phyloP scores from a whole-genome alignment of 1,284 basidiomycete species.

The Wallemia mellicola region DNA sequence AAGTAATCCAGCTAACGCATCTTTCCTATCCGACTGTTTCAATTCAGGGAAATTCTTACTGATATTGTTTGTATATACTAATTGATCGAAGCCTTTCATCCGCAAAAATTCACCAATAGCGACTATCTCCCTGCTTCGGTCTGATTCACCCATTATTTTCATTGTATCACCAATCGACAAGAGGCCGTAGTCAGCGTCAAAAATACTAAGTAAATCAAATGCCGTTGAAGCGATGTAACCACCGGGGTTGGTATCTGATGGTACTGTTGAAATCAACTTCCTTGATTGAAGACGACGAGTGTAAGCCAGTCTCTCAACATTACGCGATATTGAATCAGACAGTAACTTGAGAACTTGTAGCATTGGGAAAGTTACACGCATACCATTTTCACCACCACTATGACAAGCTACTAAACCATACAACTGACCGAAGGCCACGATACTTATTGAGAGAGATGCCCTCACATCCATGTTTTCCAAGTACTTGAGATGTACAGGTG shows the following conservation, averaged over 20 bases:
- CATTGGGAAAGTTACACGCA: constrained; percentile 57
- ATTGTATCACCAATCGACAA: constrained; percentile 60
- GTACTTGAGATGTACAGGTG: constrained; percentile 62
- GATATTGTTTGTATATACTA: constrained; percentile 5
- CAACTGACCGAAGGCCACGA: constrained; percentile 48
- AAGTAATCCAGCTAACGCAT: background rate
- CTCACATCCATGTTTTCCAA: constrained; percentile 50
- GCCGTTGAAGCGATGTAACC: constrained; percentile 68
- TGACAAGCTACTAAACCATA: constrained; percentile 69
- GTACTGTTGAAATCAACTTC: constrained; percentile 51
- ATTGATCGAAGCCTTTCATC: constrained; percentile 37
- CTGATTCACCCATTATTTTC: constrained; percentile 49
- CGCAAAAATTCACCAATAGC: constrained; percentile 61
- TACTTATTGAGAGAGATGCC: constrained; percentile 61
- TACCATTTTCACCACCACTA: constrained; percentile 43
- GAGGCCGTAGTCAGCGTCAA: constrained; percentile 59
- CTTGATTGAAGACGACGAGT: constrained; percentile 44
- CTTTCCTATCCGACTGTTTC: background rate
- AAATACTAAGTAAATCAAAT: constrained; percentile 47
- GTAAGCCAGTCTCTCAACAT: constrained; percentile 54
- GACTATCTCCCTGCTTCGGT: constrained; percentile 56
- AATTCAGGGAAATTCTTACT: background rate
- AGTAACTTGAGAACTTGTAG: constrained; percentile 51
- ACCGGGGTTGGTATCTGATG: constrained; percentile 38
- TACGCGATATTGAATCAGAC: constrained; percentile 51